Conservation (phyloP, 257 asterid genomes). For the Capsicum baccatum region DNA sequence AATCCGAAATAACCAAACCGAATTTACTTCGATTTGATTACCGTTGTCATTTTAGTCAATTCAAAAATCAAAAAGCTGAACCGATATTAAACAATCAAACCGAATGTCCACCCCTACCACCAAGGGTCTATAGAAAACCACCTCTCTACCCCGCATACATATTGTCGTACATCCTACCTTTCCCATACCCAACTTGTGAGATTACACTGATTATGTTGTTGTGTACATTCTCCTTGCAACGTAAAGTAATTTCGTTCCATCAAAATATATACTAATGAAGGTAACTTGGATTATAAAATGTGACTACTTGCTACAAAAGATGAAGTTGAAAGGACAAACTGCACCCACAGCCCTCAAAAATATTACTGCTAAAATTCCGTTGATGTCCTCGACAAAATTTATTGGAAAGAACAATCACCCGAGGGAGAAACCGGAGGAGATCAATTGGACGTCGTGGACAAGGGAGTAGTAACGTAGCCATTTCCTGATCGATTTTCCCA, state of each 20-base stretch:
- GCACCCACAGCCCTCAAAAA: background rate
- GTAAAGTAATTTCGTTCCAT: background rate
- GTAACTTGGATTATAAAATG: background rate
- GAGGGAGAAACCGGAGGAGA: background rate
- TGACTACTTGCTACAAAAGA: background rate
- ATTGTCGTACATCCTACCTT: too few species aligned
- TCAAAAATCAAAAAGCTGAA: too few species aligned
- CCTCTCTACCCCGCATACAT: too few species aligned
- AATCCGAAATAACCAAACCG: too few species aligned
- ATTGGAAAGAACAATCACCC: background rate
- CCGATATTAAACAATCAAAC: too few species aligned
- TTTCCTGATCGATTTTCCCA: slow-evolving; percentile 47
- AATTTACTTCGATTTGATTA: too few species aligned
- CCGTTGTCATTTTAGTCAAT: too few species aligned
- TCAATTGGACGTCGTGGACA: background rate
- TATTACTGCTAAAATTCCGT: background rate
- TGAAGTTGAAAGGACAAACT: background rate
- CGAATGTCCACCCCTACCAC: too few species aligned
- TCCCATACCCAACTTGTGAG: too few species aligned
- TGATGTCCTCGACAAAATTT: background rate
- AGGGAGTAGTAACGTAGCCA: slow-evolving; percentile 36
- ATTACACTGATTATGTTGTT: too few species aligned
- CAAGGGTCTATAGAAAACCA: too few species aligned
- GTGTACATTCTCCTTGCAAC: background rate
- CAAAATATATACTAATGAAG: background rate